Percentiles rank a stretch among this genome's conserved stretches.
Evolutionary conservation across 331 rosid species (phyloP).

Genomic region (Malus hybrid): DNA sequence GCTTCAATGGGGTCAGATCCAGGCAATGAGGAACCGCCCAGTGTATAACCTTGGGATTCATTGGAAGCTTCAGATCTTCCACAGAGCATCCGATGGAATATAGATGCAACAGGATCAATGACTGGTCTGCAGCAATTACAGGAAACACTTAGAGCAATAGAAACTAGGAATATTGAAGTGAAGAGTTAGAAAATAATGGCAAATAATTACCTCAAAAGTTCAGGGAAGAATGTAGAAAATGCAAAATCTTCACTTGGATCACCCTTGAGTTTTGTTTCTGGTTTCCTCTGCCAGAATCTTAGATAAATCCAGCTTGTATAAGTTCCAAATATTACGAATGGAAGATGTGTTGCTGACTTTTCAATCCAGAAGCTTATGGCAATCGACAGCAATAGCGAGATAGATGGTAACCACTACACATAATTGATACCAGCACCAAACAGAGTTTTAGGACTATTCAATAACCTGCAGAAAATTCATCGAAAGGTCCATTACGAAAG

Average conservation of each 20-base stretch:
- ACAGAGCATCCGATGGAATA: constrained; percentile 79
- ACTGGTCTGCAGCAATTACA: constrained; percentile 49
- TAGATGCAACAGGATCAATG: constrained; percentile 74
- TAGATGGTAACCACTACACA: constrained; percentile 83
- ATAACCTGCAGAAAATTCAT: not conserved
- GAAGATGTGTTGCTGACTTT: constrained; percentile 71
- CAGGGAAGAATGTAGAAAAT: constrained; percentile 88
- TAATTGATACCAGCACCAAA: constrained; percentile 17
- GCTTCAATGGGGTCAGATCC: constrained; percentile 94
- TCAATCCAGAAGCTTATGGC: constrained; percentile 55
- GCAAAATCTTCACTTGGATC: constrained; percentile 96
- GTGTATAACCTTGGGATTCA: constrained; percentile 33
- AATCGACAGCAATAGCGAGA: constrained; percentile 42
- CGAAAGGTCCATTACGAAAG: not conserved
- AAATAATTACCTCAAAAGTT: constrained; percentile 45
- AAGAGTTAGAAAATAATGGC: not conserved
- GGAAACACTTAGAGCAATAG: constrained; percentile 2
- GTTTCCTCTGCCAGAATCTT: constrained; percentile 88
- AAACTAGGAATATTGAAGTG: not conserved
- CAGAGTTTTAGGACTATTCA: constrained; percentile 15
- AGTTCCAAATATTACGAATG: constrained; percentile 71
- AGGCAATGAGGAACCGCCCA: constrained; percentile 59
- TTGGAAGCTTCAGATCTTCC: constrained; percentile 60
- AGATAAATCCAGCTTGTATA: constrained; percentile 95
- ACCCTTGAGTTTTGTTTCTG: constrained; percentile 79